Evolutionary conservation across 2,329 filamentous ascomycete genomes (phyloP), one percentile per base, ranked within the genome.

Genomic region (Septoria linicola): DNA sequence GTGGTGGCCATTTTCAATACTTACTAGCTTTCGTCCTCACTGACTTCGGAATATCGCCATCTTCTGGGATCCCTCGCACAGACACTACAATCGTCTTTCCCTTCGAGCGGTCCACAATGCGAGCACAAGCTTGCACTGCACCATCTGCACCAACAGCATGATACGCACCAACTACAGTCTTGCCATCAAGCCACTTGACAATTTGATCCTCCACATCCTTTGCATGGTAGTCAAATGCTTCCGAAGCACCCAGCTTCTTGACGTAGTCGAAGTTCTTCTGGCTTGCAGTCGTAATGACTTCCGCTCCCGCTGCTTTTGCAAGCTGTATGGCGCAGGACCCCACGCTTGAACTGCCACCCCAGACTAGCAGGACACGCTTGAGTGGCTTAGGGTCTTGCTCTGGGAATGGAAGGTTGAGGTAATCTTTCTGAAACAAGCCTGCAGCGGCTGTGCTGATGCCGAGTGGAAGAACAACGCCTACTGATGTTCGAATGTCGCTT

Each of bases 291-390:
- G 66, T 64, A 19, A 72, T 60, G 13, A 73, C 69, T 10, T 61
- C 59, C 23, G 79, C 76, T 3, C 65, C 65, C 16, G 76, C 77
- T 8, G 76, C 73, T 0, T 75, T 73, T 3, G 72, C 78, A 11
- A 80, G 53, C 55, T 81, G 75, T 14, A 81, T 64, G 0, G 70
- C 67, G 54, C 71, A 77, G 48, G 76, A 70, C 8, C 79, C 79
- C 1, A 81, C 78, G 19, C 75, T 79, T 11, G 76, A 76, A 8
- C 72, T 72, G 1, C 76, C 78, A 20, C 78, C 78, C 78, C 78
- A 81, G 43, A 80, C 62, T 23, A 81, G 62, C 31, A 81, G 66
- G 3, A 69, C 68, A 23, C 68, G 65, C 6, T 49, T 49, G 4
- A 49, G 52, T 5, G 54, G 40, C 7, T 52, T 54, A n/a, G 58